phyloP scores from a whole-genome alignment of 139 green algal genomes.

The Micractinium sp. region DNA sequence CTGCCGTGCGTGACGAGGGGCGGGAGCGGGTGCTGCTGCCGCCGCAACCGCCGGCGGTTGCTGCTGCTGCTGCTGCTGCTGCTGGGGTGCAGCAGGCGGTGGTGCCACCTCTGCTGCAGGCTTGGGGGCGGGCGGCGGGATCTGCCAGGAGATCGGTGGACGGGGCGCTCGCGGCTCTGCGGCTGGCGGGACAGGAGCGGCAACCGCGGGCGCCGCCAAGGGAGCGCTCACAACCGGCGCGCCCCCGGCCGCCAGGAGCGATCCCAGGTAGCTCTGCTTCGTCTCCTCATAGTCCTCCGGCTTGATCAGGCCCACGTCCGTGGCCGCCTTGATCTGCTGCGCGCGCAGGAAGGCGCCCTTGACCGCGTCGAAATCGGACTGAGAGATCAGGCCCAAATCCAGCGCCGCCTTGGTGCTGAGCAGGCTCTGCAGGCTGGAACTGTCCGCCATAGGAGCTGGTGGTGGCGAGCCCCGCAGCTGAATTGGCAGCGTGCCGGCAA shows the following conservation, averaged over 20 bases:
- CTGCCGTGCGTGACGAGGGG: not conserved
- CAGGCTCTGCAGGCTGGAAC: slow-evolving; percentile 57
- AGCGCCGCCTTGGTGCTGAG: slow-evolving; percentile 77
- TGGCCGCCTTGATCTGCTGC: slow-evolving; percentile 83
- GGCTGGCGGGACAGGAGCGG: not conserved
- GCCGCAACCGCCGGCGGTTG: slow-evolving; percentile 6
- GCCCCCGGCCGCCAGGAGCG: slow-evolving; percentile 48
- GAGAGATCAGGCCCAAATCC: slow-evolving; percentile 74
- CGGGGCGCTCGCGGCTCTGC: not conserved
- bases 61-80: not conserved
- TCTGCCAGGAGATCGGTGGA: slow-evolving; percentile 5
- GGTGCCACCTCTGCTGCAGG: not conserved
- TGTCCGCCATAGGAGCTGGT: slow-evolving; percentile 36
- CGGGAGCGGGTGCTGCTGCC: not conserved
- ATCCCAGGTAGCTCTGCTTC: slow-evolving; percentile 73
- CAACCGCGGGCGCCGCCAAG: not conserved
- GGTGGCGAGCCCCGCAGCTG: not conserved
- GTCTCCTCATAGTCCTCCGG: slow-evolving; percentile 75
- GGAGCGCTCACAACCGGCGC: not conserved
- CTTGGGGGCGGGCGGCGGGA: slow-evolving; percentile 3
- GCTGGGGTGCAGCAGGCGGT: not conserved
- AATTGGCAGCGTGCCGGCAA: not conserved
- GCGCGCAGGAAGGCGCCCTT: slow-evolving; percentile 84
- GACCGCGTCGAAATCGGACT: slow-evolving; percentile 77
- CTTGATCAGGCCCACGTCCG: slow-evolving; percentile 77